Base-by-base conservation (phyloP, 805 yeast species). In the Wickerhamomyces silvicola region DNA sequence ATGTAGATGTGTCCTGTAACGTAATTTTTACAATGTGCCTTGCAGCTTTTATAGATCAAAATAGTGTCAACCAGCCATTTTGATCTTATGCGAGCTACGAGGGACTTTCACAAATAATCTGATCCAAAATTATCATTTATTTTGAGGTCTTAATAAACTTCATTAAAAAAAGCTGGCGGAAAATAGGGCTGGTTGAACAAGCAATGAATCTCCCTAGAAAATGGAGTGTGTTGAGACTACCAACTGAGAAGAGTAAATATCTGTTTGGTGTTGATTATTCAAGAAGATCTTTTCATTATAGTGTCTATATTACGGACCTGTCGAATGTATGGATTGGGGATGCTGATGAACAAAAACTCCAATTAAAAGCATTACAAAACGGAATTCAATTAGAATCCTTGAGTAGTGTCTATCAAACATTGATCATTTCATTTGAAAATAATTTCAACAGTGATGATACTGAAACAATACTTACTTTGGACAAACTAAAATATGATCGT, bases 291-390 rank as follows among this genome's bases (percentile, higher is more conserved):
- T 15, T 31, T 20, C 37, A 35, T 14, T 41, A 47, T 24, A 32
- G 32, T 24, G 9, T 47, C 1, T 48, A 46, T 27, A 13, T 48
- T 14, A 46, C 53, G 6, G 52, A 51, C 31, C 38, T 48, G 20
- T 28, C 29, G 10, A 36, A 42, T 25, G 48, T 46, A 4, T 51
- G 56, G 56, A 36, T 41, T 10, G 32, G 38, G 6, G 46, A 46
- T 27, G 43, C 43, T 11, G 46, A 40, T 26, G 31, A 31, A 10
- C 31, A 27, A 13, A 33, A 35, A 28, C 24, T 51, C 9, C 26
- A 34, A 16, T 20, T 30, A 6, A 43, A 48, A 30, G 45, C 48
- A 5, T 7, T 27, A 2, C 36, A 32, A 15, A 23, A 33, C 15
- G 53, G 52, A 1, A 39, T 41, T 13, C 38, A 37, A n/a, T 6